Evolutionary conservation across 2,329 filamentous ascomycete genomes (phyloP).

Genomic region (Helotiales sp.): DNA sequence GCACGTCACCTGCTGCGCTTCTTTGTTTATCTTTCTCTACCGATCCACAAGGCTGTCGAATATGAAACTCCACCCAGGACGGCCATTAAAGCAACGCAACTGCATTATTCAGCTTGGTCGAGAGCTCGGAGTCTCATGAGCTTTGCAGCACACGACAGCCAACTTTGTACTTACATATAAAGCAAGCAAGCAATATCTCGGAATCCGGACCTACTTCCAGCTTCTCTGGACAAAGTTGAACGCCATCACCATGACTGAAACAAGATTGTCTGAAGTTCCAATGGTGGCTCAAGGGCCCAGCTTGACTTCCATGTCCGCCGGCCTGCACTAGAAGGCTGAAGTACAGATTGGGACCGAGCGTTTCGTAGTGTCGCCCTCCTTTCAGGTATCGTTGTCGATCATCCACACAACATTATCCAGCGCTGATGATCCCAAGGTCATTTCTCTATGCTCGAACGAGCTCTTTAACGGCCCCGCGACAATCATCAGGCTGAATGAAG

Average conservation of each 20-base stretch:
- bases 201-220: too few relatives aligned
- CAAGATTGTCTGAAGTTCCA: too few relatives aligned
- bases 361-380: neutral
- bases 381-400: neutral
- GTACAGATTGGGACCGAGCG: neutral
- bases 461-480: neutral
- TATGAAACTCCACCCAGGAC: neutral
- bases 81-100: too few relatives aligned
- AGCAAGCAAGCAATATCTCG: too few relatives aligned
- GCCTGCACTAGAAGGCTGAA: neutral
- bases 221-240: too few relatives aligned
- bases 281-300: too few relatives aligned
- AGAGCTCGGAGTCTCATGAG: too few relatives aligned
- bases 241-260: neutral
- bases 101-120: too few relatives aligned
- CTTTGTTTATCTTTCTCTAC: neutral
- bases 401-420: neutral
- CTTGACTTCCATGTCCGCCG: too few relatives aligned
- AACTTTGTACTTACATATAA: too few relatives aligned
- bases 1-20: neutral
- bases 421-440: neutral
- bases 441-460: neutral
- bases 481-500: neutral
- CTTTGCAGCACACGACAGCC: too few relatives aligned
- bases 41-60: neutral